Evolutionary conservation across 1,139 yeast genomes (phyloP).

Genomic region (Ashbya aceris): DNA sequence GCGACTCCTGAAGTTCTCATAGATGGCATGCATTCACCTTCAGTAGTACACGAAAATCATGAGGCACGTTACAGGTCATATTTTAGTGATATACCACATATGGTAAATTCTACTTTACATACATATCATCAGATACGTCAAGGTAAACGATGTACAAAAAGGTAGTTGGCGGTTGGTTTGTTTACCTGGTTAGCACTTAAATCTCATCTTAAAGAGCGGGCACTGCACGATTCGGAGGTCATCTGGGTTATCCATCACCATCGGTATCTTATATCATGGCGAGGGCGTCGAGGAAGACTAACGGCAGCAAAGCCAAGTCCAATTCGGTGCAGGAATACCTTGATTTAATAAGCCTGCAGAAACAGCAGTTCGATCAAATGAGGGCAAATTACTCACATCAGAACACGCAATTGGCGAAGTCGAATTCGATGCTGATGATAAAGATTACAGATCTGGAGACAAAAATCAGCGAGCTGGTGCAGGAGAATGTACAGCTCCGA

Average conservation of each 20-base stretch:
- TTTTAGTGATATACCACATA: no score
- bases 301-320: neutral
- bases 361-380: slow-evolving; percentile 11
- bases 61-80: no score
- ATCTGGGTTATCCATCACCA: no score
- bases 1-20: no score
- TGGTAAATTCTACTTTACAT: no score
- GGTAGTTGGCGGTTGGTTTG: slow-evolving; percentile 1
- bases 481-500: slow-evolving; percentile 38
- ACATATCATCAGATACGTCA: no score
- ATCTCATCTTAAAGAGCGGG: no score
- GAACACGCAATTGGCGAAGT: slow-evolving; percentile 47
- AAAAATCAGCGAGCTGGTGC: slow-evolving; percentile 38
- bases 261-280: neutral
- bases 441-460: slow-evolving; percentile 45
- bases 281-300: slow-evolving; percentile 1
- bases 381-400: slow-evolving; percentile 24
- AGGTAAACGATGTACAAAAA: neutral
- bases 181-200: neutral
- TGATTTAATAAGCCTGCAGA: slow-evolving; percentile 2
- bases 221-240: no score
- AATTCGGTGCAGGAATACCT: slow-evolving; percentile 2
- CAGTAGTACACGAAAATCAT: no score
- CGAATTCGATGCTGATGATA: slow-evolving; percentile 42
- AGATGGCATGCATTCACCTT: no score